These are phyloP conservation scores for Amaranthus cruentus DNA, from an alignment of 148 eudicot species.

Conservation along the genomic window DNA sequence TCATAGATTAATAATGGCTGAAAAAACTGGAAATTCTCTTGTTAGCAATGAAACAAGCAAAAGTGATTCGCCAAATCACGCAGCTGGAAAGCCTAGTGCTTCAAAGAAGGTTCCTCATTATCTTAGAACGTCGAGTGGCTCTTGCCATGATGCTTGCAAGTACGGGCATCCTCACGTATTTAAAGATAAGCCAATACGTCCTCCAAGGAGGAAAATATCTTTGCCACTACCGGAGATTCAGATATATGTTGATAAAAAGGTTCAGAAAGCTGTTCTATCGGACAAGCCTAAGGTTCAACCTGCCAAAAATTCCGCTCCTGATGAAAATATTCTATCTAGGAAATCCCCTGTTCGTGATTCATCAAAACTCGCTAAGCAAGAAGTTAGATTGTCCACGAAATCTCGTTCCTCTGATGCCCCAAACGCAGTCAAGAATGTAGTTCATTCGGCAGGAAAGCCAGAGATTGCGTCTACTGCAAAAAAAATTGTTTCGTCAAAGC, in stretches of 20 bases:
- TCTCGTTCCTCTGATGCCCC: slow-evolving; percentile 18
- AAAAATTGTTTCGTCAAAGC: slow-evolving; percentile 20
- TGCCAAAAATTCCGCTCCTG: slow-evolving; percentile 9
- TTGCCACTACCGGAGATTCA: slow-evolving; percentile 23
- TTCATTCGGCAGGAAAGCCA: slow-evolving; percentile 19
- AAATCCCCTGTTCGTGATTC: slow-evolving; percentile 23
- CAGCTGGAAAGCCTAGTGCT: slow-evolving; percentile 29
- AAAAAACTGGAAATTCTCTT: slow-evolving; percentile 21
- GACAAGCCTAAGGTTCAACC: slow-evolving; percentile 29
- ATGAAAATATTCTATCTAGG: slow-evolving; percentile 5
- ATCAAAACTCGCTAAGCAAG: slow-evolving; percentile 15
- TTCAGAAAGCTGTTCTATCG: slow-evolving; percentile 20
- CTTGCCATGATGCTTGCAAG: slow-evolving; percentile 87
- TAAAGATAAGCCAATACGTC: slow-evolving; percentile 37
- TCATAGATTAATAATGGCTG: slow-evolving; percentile 33
- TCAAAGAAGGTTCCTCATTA: slow-evolving; percentile 43
- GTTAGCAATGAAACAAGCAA: slow-evolving; percentile 17
- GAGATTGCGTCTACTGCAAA: slow-evolving; percentile 29
- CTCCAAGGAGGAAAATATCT: slow-evolving; percentile 31
- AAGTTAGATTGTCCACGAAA: slow-evolving; percentile 9
- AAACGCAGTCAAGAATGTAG: slow-evolving; percentile 17
- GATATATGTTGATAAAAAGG: slow-evolving; percentile 37
- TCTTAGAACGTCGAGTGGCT: slow-evolving; percentile 82
- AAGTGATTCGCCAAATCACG: slow-evolving; percentile 20
- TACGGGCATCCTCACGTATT: slow-evolving; percentile 43